These are phyloP conservation scores for Firmiana major DNA, from an alignment of 345 rosid genomes.

Conservation along the genomic window DNA sequence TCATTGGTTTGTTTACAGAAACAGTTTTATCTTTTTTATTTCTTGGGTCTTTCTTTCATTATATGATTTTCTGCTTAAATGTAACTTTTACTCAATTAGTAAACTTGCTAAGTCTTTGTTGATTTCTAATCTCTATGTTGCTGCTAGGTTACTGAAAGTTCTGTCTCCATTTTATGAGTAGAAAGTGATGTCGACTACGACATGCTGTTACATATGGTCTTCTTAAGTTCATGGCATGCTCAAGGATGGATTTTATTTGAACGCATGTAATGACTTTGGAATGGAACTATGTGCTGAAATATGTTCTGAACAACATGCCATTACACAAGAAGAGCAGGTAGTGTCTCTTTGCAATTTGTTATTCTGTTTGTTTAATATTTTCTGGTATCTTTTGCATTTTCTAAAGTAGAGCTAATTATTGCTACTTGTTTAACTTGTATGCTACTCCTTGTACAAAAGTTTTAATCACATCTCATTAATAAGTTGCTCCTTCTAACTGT, in stretches of 20 bases:
- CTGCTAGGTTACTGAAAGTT: neutral
- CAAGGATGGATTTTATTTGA: conserved; percentile 76
- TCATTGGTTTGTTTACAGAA: neutral
- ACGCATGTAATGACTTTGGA: conserved; percentile 74
- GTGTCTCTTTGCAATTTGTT: neutral
- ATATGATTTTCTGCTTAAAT: neutral
- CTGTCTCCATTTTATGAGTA: conserved; percentile 26
- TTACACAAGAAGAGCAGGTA: conserved; percentile 81
- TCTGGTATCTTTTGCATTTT: neutral
- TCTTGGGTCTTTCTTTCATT: neutral
- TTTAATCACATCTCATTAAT: neutral
- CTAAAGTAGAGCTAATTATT: neutral
- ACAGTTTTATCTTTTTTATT: neutral
- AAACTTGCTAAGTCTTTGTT: neutral
- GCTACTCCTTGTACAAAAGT: neutral
- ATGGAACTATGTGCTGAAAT: conserved; percentile 81
- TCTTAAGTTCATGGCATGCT: conserved; percentile 65
- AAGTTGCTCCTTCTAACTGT: neutral
- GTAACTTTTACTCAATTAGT: neutral
- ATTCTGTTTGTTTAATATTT: neutral
- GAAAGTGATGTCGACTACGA: conserved; percentile 78
- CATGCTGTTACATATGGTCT: conserved; percentile 35
- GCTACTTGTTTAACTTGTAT: neutral
- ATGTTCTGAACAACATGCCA: conserved; percentile 64
- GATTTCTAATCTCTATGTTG: neutral